Percentiles rank a stretch among this genome's conserved stretches.
Conservation (phyloP, 495 filamentous ascomycete genomes). For the Pyrenula aspistea region DNA sequence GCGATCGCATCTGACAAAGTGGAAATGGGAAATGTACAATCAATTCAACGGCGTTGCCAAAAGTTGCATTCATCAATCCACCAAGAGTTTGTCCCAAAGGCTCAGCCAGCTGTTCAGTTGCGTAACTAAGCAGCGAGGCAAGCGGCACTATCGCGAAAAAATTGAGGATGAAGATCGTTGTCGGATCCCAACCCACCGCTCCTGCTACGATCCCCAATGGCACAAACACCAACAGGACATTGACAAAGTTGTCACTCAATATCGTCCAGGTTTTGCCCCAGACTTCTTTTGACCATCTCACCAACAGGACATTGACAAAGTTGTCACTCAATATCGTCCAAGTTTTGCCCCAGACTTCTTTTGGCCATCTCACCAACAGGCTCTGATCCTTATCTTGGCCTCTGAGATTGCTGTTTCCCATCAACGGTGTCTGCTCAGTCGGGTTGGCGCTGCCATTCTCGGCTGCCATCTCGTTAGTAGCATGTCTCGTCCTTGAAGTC, state of each 20-base stretch:
- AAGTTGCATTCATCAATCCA: conserved; percentile 16
- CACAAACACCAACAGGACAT: conserved; percentile 7
- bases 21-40: conserved; percentile 8
- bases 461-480: background rate
- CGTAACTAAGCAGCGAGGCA: conserved; percentile 12
- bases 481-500: background rate
- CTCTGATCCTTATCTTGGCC: background rate
- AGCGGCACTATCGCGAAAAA: conserved; percentile 18
- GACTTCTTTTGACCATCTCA: background rate
- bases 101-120: conserved; percentile 13
- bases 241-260: conserved; percentile 1
- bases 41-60: conserved; percentile 19
- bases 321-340: background rate
- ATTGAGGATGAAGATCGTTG: conserved; percentile 11
- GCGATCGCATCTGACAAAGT: background rate
- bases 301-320: background rate
- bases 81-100: conserved; percentile 12
- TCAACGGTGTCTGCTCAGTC: background rate
- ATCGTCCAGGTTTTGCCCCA: background rate
- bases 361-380: background rate
- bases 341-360: background rate
- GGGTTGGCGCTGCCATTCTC: background rate
- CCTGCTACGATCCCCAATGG: conserved; percentile 8
- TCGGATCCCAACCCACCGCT: conserved; percentile 1
- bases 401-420: background rate